Evolutionary conservation across 2,329 filamentous ascomycete species (phyloP).

Genomic region (Fusarium pseudonygamai): DNA sequence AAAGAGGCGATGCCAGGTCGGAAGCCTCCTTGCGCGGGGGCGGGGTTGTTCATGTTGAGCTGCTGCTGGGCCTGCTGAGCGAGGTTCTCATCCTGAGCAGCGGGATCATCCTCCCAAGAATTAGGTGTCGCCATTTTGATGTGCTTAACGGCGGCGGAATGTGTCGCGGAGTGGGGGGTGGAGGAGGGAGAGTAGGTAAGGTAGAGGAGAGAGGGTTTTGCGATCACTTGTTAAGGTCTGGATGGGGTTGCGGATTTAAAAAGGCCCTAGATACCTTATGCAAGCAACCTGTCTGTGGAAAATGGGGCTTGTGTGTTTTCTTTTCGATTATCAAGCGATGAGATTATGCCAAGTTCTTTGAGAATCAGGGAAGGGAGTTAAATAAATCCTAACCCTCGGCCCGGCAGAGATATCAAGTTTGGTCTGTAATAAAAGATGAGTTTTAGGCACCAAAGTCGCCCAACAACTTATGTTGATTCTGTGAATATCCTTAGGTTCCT

Average conservation of each 20-base stretch:
- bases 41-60: constrained; percentile 76
- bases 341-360: constrained; percentile 5
- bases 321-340: constrained; percentile 2
- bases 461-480: constrained; percentile 37
- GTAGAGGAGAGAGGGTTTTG: constrained; percentile 26
- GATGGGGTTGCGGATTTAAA: constrained; percentile 39
- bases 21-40: constrained; percentile 57
- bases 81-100: constrained; percentile 80
- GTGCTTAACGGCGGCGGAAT: constrained; percentile 15
- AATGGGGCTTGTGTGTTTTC: constrained; percentile 15
- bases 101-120: constrained; percentile 92
- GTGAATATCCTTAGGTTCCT: constrained; percentile 20
- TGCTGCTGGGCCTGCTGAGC: constrained; percentile 79
- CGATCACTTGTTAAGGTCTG: constrained; percentile 36
- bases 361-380: not conserved
- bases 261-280: constrained; percentile 37
- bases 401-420: not conserved
- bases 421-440: not conserved
- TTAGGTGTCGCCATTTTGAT: constrained; percentile 84
- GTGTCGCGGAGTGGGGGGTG: constrained; percentile 15
- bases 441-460: constrained; percentile 42
- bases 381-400: not conserved
- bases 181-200: not conserved
- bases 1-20: constrained; percentile 70
- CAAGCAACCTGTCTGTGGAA: constrained; percentile 31